A percentile compares a stretch with the other conserved stretches of the same genome.
Conservation (phyloP, 345 rosid species). For the Sapria himalayana region DNA sequence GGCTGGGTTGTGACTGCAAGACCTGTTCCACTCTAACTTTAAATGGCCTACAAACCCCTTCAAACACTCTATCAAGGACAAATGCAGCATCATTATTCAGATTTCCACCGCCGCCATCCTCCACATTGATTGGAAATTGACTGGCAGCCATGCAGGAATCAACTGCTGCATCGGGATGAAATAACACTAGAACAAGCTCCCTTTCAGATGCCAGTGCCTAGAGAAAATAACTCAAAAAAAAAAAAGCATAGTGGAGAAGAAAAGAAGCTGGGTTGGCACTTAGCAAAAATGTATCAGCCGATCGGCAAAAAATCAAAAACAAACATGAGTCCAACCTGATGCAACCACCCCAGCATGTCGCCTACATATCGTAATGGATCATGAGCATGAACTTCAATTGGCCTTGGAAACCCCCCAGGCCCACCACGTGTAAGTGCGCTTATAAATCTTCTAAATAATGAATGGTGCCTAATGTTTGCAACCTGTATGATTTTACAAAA, state of each 20-base stretch:
- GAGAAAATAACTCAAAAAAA: constrained; percentile 8
- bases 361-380: constrained; percentile 95
- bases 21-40: constrained; percentile 99
- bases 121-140: constrained; percentile 22
- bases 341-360: constrained; percentile 99
- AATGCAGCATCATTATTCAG: constrained; percentile 57
- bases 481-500: constrained; percentile 26
- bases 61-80: constrained; percentile 92
- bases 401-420: constrained; percentile 95
- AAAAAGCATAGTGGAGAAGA: constrained; percentile 7
- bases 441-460: constrained; percentile 87
- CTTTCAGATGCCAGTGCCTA: constrained; percentile 98
- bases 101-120: constrained; percentile 44
- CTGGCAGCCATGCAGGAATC: constrained; percentile 38
- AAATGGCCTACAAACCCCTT: constrained; percentile 98
- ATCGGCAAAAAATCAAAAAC: not conserved
- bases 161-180: constrained; percentile 51
- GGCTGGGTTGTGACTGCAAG: constrained; percentile 89
- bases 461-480: constrained; percentile 92
- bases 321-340: constrained; percentile 47
- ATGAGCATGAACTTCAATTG: constrained; percentile 99
- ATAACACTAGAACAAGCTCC: constrained; percentile 67
- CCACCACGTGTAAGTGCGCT: constrained; percentile 99
- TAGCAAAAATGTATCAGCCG: too few relatives aligned
- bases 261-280: too few relatives aligned